Percentiles rank a stretch among this genome's conserved stretches.
Conservation (phyloP, 352 stramenopile species). For the Pythium insidiosum region DNA sequence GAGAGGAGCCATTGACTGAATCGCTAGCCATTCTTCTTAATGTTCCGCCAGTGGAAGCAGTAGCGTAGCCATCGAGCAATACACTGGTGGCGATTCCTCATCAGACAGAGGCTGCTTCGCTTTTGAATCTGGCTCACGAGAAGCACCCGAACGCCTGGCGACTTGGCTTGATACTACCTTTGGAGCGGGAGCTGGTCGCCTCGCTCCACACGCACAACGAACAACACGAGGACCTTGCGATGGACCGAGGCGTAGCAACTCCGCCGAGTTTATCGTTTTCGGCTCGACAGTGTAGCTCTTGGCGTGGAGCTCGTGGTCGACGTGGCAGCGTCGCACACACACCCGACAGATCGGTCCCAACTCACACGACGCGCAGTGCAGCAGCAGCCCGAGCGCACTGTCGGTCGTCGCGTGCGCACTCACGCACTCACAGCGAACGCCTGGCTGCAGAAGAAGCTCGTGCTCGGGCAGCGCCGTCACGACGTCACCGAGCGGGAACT, state of each 20-base stretch:
- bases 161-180: too few species aligned
- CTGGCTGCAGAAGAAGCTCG: conserved; percentile 10
- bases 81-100: too few species aligned
- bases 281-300: background rate
- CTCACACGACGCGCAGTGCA: conserved; percentile 38
- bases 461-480: conserved; percentile 6
- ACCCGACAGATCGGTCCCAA: conserved; percentile 34
- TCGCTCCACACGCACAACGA: conserved; percentile 1
- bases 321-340: conserved; percentile 48
- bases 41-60: background rate
- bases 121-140: too few species aligned
- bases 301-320: conserved; percentile 17
- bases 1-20: background rate
- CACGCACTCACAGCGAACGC: conserved; percentile 12
- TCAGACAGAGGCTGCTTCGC: too few species aligned
- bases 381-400: conserved; percentile 28
- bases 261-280: background rate
- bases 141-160: too few species aligned
- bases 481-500: conserved; percentile 35
- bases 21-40: background rate
- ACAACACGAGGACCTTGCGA: background rate
- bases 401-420: conserved; percentile 20
- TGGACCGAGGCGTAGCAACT: background rate
- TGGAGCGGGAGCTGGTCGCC: background rate
- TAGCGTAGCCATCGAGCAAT: too few species aligned